A percentile compares a stretch with the other conserved stretches of the same genome.
Conservation (phyloP, 208 protist species). For the Leishmania lainsoni region DNA sequence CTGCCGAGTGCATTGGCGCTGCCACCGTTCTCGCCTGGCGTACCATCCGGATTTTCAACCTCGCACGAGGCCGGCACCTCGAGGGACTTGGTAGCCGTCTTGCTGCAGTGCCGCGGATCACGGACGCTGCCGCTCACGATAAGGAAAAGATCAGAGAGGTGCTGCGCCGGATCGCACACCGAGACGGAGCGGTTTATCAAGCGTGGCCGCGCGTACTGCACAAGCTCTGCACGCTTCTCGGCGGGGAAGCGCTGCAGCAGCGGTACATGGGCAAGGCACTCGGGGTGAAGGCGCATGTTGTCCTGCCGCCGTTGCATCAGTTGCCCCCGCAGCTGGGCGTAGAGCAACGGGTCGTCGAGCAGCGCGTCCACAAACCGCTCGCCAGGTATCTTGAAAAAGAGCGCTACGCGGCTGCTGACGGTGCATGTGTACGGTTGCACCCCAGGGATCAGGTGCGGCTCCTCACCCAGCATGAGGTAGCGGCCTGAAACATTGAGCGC, state of each 20-base stretch:
- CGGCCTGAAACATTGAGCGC: conserved; percentile 57
- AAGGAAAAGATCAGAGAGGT: conserved; percentile 78
- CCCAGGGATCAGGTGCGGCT: conserved; percentile 79
- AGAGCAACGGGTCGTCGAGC: conserved; percentile 77
- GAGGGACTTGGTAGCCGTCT: conserved; percentile 46
- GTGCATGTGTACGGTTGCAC: conserved; percentile 75
- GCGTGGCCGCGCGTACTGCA: conserved; percentile 51
- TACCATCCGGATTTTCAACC: conserved; percentile 24
- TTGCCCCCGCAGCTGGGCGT: conserved; percentile 64
- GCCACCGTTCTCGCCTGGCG: conserved; percentile 12
- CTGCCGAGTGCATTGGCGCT: background rate
- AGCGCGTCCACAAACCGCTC: conserved; percentile 79
- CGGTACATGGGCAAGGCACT: conserved; percentile 62
- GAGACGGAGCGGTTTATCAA: conserved; percentile 63
- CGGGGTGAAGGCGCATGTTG: conserved; percentile 71
- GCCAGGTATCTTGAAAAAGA: conserved; percentile 69
- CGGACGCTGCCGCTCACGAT: conserved; percentile 61
- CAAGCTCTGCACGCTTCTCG: conserved; percentile 49
- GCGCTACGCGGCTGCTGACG: conserved; percentile 68
- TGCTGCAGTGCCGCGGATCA: conserved; percentile 72
- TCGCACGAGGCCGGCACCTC: conserved; percentile 38
- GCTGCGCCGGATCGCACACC: conserved; percentile 77
- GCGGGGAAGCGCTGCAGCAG: conserved; percentile 62
- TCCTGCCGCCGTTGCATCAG: conserved; percentile 48
- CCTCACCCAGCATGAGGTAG: conserved; percentile 84